Evolutionary conservation across 75 land plant species (phyloP).

Genomic region (Gnetum montanum): DNA sequence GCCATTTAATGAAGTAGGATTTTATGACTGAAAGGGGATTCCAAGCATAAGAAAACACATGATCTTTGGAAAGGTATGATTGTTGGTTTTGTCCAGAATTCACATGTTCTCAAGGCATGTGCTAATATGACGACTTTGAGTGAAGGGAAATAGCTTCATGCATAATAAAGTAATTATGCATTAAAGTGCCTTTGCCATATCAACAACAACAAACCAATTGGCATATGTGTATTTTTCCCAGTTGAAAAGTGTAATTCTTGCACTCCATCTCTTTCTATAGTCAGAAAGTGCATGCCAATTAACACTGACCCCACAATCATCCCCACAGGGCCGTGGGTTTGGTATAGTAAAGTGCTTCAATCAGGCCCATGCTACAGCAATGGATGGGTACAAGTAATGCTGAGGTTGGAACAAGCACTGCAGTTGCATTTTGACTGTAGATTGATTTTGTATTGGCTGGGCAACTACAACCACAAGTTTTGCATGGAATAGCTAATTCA

Average conservation of each 20-base stretch:
- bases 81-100: no score
- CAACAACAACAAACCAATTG: slow-evolving; percentile 70
- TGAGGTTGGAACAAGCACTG: slow-evolving; percentile 57
- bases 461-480: slow-evolving; percentile 44
- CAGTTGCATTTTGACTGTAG: no score
- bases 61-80: no score
- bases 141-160: no score
- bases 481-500: not conserved
- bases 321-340: slow-evolving; percentile 53
- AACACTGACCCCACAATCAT: slow-evolving; percentile 78
- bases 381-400: slow-evolving; percentile 52
- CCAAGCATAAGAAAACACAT: no score
- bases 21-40: no score
- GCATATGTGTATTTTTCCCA: slow-evolving; percentile 47
- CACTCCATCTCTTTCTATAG: slow-evolving; percentile 55
- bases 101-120: no score
- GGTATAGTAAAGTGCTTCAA: slow-evolving; percentile 45
- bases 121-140: no score
- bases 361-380: slow-evolving; percentile 47
- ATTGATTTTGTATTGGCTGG: no score
- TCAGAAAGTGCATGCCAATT: slow-evolving; percentile 80
- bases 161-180: no score
- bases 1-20: no score
- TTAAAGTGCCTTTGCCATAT: slow-evolving; percentile 38
- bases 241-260: no score